Conservation (phyloP, 495 filamentous ascomycete genomes). For the Pyrenopolyporus hunteri region DNA sequence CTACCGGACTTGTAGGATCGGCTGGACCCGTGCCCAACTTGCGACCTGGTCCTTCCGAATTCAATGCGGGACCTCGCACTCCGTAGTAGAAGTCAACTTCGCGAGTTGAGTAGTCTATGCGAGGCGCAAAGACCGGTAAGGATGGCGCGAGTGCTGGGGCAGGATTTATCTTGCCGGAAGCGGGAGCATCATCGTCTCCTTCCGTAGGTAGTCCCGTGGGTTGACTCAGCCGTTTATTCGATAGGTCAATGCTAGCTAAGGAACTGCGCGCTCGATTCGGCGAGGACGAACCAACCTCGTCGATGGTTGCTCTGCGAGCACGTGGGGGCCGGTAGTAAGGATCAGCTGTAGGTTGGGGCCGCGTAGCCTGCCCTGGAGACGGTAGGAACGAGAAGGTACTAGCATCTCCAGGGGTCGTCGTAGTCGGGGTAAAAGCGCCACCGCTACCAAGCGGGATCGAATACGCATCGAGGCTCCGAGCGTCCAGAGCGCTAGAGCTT, state of each 20-base stretch:
- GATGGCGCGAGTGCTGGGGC: constrained; percentile 38
- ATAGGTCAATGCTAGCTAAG: constrained; percentile 58
- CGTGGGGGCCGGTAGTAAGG: constrained; percentile 87
- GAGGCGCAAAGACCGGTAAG: constrained; percentile 47
- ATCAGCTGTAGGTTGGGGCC: constrained; percentile 58
- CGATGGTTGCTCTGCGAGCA: constrained; percentile 64
- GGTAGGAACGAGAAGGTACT: constrained; percentile 73
- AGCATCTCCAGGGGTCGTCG: constrained; percentile 69
- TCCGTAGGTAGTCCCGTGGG: constrained; percentile 41
- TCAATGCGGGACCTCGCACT: constrained; percentile 84
- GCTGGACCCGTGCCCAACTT: constrained; percentile 92
- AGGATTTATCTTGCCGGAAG: constrained; percentile 46
- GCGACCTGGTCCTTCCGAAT: constrained; percentile 76
- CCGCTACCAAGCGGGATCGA: constrained; percentile 46
- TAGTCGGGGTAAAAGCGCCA: constrained; percentile 70
- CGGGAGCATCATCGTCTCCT: constrained; percentile 48
- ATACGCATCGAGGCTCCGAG: constrained; percentile 49
- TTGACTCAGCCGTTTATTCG: constrained; percentile 53
- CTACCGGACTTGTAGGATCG: constrained; percentile 89
- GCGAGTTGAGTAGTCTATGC: constrained; percentile 85
- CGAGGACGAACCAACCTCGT: constrained; percentile 49
- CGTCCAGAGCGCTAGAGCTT: constrained; percentile 53
- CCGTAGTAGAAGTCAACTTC: constrained; percentile 97
- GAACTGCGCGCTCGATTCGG: constrained; percentile 52
- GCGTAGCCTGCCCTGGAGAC: constrained; percentile 55